phyloP scores from a whole-genome alignment of 1,284 basidiomycete species.

The Boletus semigastroideus region DNA sequence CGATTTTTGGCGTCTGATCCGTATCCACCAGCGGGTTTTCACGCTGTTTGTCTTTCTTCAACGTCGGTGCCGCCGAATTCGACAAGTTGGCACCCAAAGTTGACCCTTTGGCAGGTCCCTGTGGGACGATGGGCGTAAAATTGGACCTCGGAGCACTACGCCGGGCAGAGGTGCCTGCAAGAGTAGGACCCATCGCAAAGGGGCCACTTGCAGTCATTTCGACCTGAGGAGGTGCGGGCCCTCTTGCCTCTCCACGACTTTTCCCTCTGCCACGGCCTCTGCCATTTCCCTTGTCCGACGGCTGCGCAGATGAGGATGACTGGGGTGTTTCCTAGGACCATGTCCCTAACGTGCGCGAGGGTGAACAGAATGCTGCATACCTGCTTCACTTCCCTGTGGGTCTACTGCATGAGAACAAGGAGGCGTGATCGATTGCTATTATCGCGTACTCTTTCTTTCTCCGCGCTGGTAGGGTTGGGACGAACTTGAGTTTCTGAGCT shows the following conservation, averaged over 20 bases:
- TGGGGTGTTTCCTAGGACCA: constrained; percentile 47
- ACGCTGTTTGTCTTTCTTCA: constrained; percentile 41
- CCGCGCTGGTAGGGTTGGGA: constrained; percentile 68
- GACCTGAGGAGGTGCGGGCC: constrained; percentile 47
- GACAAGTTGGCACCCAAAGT: constrained; percentile 51
- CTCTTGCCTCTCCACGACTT: constrained; percentile 46
- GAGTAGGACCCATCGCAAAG: constrained; percentile 78
- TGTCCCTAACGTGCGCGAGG: not conserved
- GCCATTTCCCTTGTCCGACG: constrained; percentile 40
- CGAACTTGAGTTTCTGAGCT: constrained; percentile 73
- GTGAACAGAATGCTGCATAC: constrained; percentile 27
- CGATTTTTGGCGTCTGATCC: constrained; percentile 33
- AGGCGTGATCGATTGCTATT: not conserved
- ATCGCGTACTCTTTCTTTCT: constrained; percentile 74
- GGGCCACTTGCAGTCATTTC: constrained; percentile 85
- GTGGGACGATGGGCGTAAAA: constrained; percentile 46
- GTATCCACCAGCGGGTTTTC: constrained; percentile 31
- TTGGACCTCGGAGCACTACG: constrained; percentile 54
- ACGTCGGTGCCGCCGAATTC: constrained; percentile 39
- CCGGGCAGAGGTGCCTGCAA: constrained; percentile 54
- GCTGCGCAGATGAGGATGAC: constrained; percentile 34
- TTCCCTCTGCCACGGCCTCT: constrained; percentile 51
- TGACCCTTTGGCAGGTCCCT: constrained; percentile 35
- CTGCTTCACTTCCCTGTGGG: constrained; percentile 42
- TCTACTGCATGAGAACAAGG: constrained; percentile 19